Conservation (phyloP, 2,329 filamentous ascomycete genomes). For the Aspergillus jensenii region DNA sequence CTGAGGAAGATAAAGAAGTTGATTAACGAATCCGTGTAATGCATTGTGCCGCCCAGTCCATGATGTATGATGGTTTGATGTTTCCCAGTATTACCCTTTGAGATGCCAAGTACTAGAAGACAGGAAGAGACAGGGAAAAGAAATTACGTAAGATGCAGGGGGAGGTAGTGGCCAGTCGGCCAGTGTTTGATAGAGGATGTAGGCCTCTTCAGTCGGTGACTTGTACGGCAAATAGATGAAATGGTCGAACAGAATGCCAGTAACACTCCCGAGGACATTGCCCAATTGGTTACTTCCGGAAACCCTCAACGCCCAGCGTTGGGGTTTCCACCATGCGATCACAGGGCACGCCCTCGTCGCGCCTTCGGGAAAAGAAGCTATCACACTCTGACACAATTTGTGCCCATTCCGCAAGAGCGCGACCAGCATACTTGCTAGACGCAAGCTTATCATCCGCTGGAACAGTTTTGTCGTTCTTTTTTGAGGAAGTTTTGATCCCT, state of each 20-base stretch:
- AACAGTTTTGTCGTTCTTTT: slow-evolving; percentile 8
- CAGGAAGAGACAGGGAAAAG: not conserved
- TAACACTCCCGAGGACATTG: not conserved
- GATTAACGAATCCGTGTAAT: not conserved
- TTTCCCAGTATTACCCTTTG: not conserved
- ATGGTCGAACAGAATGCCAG: not conserved
- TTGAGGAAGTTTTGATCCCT: slow-evolving; percentile 11
- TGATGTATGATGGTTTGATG: not conserved
- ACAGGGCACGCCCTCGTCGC: slow-evolving; percentile 60
- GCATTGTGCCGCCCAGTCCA: not conserved
- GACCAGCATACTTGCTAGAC: slow-evolving; percentile 59
- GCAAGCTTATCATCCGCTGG: slow-evolving; percentile 31
- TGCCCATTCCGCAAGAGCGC: slow-evolving; percentile 64
- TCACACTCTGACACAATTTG: slow-evolving; percentile 62
- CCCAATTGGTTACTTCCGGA: slow-evolving; percentile 44
- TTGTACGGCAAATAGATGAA: not conserved
- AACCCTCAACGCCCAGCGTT: slow-evolving; percentile 61
- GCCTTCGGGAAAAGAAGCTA: slow-evolving; percentile 62
- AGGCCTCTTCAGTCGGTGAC: not conserved
- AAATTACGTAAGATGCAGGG: not conserved
- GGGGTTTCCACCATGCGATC: slow-evolving; percentile 62
- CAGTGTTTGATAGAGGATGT: not conserved
- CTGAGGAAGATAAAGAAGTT: not conserved
- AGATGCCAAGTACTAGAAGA: not conserved
- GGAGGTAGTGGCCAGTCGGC: not conserved